phyloP scores from a whole-genome alignment of 805 yeast species.

The Myxozyma neotropica region DNA sequence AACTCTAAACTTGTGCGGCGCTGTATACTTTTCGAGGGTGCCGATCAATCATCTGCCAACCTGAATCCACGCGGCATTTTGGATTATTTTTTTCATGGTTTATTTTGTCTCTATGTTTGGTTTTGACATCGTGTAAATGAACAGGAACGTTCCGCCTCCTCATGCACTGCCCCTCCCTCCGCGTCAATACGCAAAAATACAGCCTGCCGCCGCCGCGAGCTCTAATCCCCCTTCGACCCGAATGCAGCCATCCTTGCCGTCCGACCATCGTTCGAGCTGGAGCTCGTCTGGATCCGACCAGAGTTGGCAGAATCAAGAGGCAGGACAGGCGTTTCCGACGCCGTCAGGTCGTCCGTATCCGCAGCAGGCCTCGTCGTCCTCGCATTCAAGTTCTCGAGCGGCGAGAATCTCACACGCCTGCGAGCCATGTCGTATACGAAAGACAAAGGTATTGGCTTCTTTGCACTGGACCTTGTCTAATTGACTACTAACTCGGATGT shows the following conservation, averaged over 20 bases:
- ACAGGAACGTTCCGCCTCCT: neutral
- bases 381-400: constrained; percentile 10
- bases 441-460: constrained; percentile 12
- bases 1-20: neutral
- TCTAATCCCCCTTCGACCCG: neutral
- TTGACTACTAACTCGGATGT: neutral
- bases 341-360: neutral
- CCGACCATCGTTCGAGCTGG: neutral
- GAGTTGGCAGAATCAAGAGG: neutral
- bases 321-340: neutral
- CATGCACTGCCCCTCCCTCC: neutral
- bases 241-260: neutral
- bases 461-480: neutral
- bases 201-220: neutral
- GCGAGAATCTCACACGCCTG: constrained; percentile 27
- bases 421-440: constrained; percentile 25
- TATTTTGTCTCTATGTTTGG: neutral
- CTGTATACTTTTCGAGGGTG: neutral
- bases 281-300: constrained; percentile 2
- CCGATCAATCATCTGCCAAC: constrained; percentile 4
- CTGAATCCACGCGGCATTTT: no score
- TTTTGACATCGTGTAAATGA: neutral
- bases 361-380: neutral
- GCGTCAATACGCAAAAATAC: constrained; percentile 3
- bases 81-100: neutral